Evolutionary conservation across 2,329 filamentous ascomycete genomes (phyloP), one percentile per base, ranked within the genome.

Genomic region (Claviceps sp.): DNA sequence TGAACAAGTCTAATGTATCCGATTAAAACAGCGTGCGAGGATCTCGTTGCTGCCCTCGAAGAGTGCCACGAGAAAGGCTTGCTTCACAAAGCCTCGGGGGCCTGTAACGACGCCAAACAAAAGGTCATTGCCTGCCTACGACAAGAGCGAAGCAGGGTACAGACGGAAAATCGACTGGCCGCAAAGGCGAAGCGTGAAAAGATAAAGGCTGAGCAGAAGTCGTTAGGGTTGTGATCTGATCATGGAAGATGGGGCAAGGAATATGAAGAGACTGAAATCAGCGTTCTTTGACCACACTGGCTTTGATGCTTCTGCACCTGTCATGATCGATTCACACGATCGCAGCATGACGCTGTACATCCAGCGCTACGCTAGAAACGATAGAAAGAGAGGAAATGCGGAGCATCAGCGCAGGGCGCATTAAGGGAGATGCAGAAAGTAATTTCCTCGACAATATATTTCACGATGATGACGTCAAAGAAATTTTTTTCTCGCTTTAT

Each of bases 11-110:
- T 47, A 47, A 47, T n/a, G n/a, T 6, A 16, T 9, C 61, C 65
- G 40, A 34, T 34, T 4, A 34, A 11, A 34, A 65, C 62, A 98
- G 93, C 85, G 63, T 98, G 93, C 78, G 88, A 91, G 69, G 89
- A 95, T 60, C 81, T 98, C 67, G 95, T 97, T 82, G 84, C 76
- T 49, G 86, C 87, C 47, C 87, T 98, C 59, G 93, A 97, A 63
- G 88, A 96, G 73, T 98, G 93, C 72, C 93, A 98, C 65, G 86
- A 87, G 37, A 79, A 79, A 54, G 93, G 93, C 51, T 98, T 98
- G 71, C 71, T 98, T 53, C 90, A 86, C 80, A 96, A 95, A 70
- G 83, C 87, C 1, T 72, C 88, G 55, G 93, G 93, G 52, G 88
- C 86, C 74, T 98, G 93, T 78, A 97, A 88, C 67, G 78, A 84